Percentiles rank a stretch among this genome's conserved stretches.
phyloP scores from a whole-genome alignment of 179 eudicot genomes.

The Patellifolia procumbens region DNA sequence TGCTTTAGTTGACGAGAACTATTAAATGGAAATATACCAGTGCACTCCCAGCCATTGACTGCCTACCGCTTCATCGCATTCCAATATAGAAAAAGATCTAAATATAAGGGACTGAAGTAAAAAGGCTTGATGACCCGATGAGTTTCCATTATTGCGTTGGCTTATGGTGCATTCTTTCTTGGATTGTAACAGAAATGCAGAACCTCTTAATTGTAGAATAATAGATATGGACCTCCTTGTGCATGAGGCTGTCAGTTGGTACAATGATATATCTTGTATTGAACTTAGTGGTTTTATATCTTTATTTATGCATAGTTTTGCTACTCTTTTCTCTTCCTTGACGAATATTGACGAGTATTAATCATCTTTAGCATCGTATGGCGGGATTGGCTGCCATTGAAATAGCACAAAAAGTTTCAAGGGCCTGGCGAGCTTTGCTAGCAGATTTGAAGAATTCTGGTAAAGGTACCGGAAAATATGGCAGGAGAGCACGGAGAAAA shows the following conservation, averaged over 20 bases:
- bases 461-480: constrained; percentile 63
- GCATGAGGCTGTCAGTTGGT: constrained; percentile 1
- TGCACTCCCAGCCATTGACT: not conserved
- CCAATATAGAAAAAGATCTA: not conserved
- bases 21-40: not conserved
- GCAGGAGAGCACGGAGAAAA: constrained; percentile 74
- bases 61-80: not conserved
- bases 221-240: constrained; percentile 11
- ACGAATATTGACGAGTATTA: constrained; percentile 15
- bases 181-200: not conserved
- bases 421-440: constrained; percentile 88
- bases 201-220: not conserved
- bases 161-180: not conserved
- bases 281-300: constrained; percentile 6
- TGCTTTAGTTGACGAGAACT: not conserved
- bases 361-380: constrained; percentile 82
- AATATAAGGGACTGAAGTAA: not conserved
- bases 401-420: constrained; percentile 94
- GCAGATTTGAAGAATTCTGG: constrained; percentile 69
- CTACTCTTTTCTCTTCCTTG: constrained; percentile 8
- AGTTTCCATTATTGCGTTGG: not conserved
- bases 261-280: not conserved
- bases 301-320: not conserved
- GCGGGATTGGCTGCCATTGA: constrained; percentile 98
- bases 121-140: not conserved